Evolutionary conservation across 192 early-diverging fungal species (phyloP), one percentile per base, ranked within the genome.

Genomic region (Podila verticillata): DNA sequence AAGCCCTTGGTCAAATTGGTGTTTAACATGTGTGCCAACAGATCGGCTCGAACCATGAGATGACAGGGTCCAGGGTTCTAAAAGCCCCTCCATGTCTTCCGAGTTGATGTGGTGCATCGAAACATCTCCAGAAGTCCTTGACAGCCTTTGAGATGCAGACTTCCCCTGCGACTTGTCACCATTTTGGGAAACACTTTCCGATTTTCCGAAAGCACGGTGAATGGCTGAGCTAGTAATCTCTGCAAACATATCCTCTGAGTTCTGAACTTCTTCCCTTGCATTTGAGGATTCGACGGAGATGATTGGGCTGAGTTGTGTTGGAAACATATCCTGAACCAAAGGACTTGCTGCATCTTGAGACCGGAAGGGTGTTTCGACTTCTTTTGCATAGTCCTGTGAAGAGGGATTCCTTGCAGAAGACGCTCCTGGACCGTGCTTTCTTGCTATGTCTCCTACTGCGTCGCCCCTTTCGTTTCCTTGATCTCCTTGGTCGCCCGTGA

Each of bases 181-280:
- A 29, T 48, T 15, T 26, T 54, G 56, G 26, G 64, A 54, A 17
- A 26, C n/a, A 1, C 63, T 54, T 17, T 49, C 63, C 9, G 63
- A 70, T 17, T 30, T 26, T n/a, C 49, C 31, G 5, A 65, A 19
- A 8, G 24, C 68, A 5, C 69, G 22, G 12, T 69, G 13, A 24
- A 71, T 34, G 5, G 59, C 75, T 7, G 69, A 61, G 28, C 32
- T 63, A 6, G 68, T 56, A 7, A 77, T 61, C 7, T 15, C 67
- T n/a, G 65, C 64, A 58, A 79, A 71, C 12, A 57, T 48, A 47
- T 70, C 68, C 28, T 57, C 48, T 39, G 66, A 70, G 29, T 61
- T 72, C 20, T 68, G 17, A 9, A 72, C 30, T 4, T 63, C 61
- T 30, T 58, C 63, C 13, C 77, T 80, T 4, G 62, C 61, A 34